Conservation (phyloP, 2,329 filamentous ascomycete species). For the Teratosphaeria destructans region DNA sequence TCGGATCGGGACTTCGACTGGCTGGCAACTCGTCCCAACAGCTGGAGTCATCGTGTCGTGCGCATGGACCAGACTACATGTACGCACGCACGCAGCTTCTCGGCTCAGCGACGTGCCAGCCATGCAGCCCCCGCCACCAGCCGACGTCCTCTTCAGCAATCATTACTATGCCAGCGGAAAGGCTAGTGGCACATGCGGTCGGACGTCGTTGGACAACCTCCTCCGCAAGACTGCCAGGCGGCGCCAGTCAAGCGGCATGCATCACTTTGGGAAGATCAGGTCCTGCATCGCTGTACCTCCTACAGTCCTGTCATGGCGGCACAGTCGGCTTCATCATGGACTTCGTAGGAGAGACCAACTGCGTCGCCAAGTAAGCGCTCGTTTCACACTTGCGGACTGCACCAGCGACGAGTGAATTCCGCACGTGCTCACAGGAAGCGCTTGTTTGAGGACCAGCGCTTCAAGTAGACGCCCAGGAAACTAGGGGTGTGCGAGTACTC, state of each 20-base stretch:
- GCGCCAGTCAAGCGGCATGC: neutral
- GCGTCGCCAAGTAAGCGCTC: neutral
- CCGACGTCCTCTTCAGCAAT: neutral
- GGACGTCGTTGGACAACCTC: no score
- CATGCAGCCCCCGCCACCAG: neutral
- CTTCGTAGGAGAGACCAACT: neutral
- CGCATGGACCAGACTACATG: neutral
- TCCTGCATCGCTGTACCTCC: neutral
- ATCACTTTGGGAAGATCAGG: neutral
- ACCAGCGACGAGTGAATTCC: neutral
- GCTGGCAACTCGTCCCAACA: neutral
- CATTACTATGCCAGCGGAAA: no score
- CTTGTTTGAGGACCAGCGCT: neutral
- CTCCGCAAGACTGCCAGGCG: no score
- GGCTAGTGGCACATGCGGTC: neutral
- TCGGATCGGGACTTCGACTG: neutral
- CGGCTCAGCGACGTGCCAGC: neutral
- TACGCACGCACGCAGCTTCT: neutral
- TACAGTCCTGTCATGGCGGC: neutral
- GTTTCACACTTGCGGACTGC: neutral
- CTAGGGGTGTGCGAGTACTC: neutral
- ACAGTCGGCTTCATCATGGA: neutral
- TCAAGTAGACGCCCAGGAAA: neutral
- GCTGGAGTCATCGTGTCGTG: neutral
- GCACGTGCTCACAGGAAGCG: neutral